Base-by-base conservation (phyloP, 2,329 filamentous ascomycete species). In the Botrytis deweyae region DNA sequence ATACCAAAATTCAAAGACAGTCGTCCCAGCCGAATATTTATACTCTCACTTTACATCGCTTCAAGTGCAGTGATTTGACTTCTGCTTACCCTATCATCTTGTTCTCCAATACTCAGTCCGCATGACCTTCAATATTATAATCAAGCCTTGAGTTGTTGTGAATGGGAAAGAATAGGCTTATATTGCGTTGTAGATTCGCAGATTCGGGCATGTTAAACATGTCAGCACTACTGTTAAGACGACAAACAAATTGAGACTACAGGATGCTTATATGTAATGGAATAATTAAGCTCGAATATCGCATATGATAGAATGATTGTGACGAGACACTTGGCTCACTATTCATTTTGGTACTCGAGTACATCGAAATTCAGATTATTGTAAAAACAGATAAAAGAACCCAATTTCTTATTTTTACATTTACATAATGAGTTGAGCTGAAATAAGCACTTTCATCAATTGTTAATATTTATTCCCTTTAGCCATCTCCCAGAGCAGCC, bases 91-190 rank as follows among this genome's bases (percentile, higher is more conserved):
- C 14, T 29, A 29, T 29, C n/a, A 18, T 58, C 49, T 16, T n/a
- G 2, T n/a, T 55, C 25, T n/a, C 0, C n/a, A 1, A 58, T 29
- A 29, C 0, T 9, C 7, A 18, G 18, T 58, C 3, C n/a, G 14
- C 52, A 33, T 16, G 2, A 18, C 0, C 9, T 29, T 3, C 14
- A 58, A 2, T 8, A 58, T 58, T 9, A 8, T 9, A 3, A 29
- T 58, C 14, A 29, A 29, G 16, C 14, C 7, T 7, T 16, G 6
- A 33, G 29, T 29, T 29, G 1, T 29, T 3, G n/a, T 16, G 29
- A 58, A 55, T 6, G 7, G 14, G 7, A 29, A 16, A 16, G 12
- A 62, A 40, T 18, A n/a, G 22, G 3, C 7, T 8, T n/a, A 62
- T 9, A 18, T 14, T 25, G 3, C 36, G 22, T 4, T 40, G 22